phyloP scores from a whole-genome alignment of 2,329 filamentous ascomycete genomes.

The Niveomyces coronatus region DNA sequence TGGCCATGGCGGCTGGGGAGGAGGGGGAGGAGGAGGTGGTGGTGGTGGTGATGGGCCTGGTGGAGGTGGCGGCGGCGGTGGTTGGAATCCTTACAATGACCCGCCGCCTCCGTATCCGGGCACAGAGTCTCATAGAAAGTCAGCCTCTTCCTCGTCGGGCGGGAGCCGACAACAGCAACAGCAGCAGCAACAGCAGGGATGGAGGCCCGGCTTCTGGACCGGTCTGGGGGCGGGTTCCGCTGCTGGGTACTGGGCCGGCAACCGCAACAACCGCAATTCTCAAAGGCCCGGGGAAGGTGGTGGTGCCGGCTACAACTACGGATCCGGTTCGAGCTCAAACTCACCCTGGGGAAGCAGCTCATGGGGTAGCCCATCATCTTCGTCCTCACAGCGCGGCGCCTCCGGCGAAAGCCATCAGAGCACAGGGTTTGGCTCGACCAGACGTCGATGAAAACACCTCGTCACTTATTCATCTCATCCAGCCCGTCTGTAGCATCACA shows the following conservation, averaged over 20 bases:
- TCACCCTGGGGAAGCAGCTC: constrained; percentile 25
- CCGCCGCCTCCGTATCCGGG: constrained; percentile 45
- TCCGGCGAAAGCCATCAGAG: constrained; percentile 47
- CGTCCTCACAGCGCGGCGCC: constrained; percentile 26
- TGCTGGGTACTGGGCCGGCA: constrained; percentile 53
- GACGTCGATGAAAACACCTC: constrained; percentile 33
- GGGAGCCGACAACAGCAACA: constrained; percentile 29
- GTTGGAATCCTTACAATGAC: constrained; percentile 31
- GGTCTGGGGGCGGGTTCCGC: constrained; percentile 59
- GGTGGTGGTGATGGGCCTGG: constrained; percentile 27
- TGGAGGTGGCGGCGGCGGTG: constrained; percentile 12
- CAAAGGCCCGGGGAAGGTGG: too few relatives aligned
- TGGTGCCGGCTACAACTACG: constrained; percentile 11
- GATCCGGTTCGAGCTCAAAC: too few relatives aligned
- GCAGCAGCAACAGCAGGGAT: constrained; percentile 16
- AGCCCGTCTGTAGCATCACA: neutral
- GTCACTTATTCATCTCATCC: neutral
- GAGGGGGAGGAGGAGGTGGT: constrained; percentile 26
- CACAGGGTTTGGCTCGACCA: constrained; percentile 64
- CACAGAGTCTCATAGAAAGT: constrained; percentile 2
- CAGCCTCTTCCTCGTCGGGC: constrained; percentile 23
- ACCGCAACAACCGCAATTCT: constrained; percentile 18
- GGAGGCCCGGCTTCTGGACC: constrained; percentile 33
- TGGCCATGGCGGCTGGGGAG: constrained; percentile 27
- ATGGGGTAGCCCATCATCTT: constrained; percentile 22